Percentiles rank a stretch among this genome's conserved stretches.
Conservation (phyloP, 2,329 filamentous ascomycete species). For the Alternaria arborescens region DNA sequence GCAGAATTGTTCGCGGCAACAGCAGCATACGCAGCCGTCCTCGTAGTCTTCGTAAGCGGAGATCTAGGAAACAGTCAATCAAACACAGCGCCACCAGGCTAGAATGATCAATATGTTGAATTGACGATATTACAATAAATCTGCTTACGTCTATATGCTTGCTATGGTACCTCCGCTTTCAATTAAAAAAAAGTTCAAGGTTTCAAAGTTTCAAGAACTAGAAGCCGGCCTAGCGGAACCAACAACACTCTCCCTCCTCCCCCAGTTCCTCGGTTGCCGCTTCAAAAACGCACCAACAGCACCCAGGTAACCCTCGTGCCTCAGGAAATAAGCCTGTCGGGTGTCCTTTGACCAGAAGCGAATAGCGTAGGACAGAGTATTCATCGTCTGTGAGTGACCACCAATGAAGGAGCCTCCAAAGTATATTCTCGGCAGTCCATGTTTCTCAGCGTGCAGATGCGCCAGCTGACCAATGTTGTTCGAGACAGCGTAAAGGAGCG, state of each 20-base stretch:
- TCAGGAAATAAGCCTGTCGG: slow-evolving; percentile 94
- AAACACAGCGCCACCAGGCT: not conserved
- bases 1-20: slow-evolving; percentile 29
- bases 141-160: not conserved
- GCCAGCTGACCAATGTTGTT: slow-evolving; percentile 99
- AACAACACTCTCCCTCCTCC: slow-evolving; percentile 75
- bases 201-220: not conserved
- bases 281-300: slow-evolving; percentile 94
- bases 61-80: slow-evolving; percentile 19
- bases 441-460: slow-evolving; percentile 95
- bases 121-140: not conserved
- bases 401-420: slow-evolving; percentile 98
- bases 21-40: slow-evolving; percentile 24
- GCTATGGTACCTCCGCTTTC: not conserved
- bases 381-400: slow-evolving; percentile 96
- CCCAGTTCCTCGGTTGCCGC: slow-evolving; percentile 90
- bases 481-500: slow-evolving; percentile 88
- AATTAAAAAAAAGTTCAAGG: not conserved
- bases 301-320: slow-evolving; percentile 95
- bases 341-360: slow-evolving; percentile 95
- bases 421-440: slow-evolving; percentile 90
- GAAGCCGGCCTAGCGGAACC: not conserved
- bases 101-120: not conserved
- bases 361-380: slow-evolving; percentile 95
- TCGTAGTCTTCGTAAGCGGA: slow-evolving; percentile 30